Evolutionary conservation across 2,329 filamentous ascomycete genomes (phyloP), one percentile per base, ranked within the genome.

Genomic region (Hirsutella thompsonii): DNA sequence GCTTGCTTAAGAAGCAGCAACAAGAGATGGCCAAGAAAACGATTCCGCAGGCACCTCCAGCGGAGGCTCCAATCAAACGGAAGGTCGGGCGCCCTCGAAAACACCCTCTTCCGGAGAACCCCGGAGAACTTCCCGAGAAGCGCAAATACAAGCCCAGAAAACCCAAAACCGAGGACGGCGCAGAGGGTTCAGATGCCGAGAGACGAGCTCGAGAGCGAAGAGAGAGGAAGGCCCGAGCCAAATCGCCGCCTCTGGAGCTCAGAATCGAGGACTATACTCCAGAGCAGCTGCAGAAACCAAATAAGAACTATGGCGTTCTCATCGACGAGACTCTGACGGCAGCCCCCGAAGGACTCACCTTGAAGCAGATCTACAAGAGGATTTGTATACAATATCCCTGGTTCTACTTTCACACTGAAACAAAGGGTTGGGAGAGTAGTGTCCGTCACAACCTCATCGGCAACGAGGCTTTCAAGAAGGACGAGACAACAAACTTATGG

Each of bases 21-120:
- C 58, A 64, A 44, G 63, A 66, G 45, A 59, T 61, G 49, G 68
- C 67, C 19, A 71, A 70, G 58, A 71, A 74, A 53, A 70, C 66
- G 4, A 49, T 68, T 26, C 66, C 69, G 8, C 68, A 67, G 44
- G 61, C 61, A 14, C 64, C 65, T 4, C 61, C 63, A 1, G 58
- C 64, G 4, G 70, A 73, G 44, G 69, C 68, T 21, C 70, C 69
- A 11, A 59, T 71, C 41, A 81, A 81, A 62, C 68, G 77, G 34
- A 80, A 79, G 48, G 77, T 81, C 32, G 78, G 78, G 8, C 71
- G 78, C 21, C 78, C 77, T 1, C 64, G 77, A 45, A 81, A 81
- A 51, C 73, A 81, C 47, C 76, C 76, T 5, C 51, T 72, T 10
- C 74, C 74, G 4, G 76, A 81, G 33, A 65, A 70, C n/a, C 65